These are phyloP conservation scores for Globisporangium canariense DNA, from an alignment of 352 stramenopile species.

Conservation along the genomic window DNA sequence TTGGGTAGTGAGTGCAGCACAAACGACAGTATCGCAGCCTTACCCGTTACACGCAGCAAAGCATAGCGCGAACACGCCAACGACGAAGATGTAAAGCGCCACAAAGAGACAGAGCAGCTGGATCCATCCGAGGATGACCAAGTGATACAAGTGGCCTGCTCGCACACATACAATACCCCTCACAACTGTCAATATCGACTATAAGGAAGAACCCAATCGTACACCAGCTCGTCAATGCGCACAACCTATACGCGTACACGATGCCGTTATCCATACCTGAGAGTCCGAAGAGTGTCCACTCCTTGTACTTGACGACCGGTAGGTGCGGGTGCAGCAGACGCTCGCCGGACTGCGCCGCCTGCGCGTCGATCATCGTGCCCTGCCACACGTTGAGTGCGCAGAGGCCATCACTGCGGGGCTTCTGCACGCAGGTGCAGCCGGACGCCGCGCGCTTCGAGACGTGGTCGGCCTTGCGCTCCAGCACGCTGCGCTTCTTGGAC, in stretches of 20 bases:
- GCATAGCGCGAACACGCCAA: conserved; percentile 45
- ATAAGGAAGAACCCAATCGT: no score
- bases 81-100: conserved; percentile 41
- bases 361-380: conserved; percentile 43
- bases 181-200: no score
- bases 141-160: conserved; percentile 42
- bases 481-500: conserved; percentile 33
- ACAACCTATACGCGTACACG: no score
- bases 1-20: neutral
- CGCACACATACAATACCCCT: neutral
- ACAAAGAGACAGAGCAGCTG: conserved; percentile 43
- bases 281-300: conserved; percentile 30
- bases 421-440: conserved; percentile 32
- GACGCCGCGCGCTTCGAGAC: neutral
- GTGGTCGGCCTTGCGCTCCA: no score
- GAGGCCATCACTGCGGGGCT: conserved; percentile 29
- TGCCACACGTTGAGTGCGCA: conserved; percentile 56
- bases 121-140: conserved; percentile 43
- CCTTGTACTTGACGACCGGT: conserved; percentile 47
- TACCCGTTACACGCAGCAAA: conserved; percentile 42
- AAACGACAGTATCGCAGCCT: neutral
- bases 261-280: conserved; percentile 20
- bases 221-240: no score
- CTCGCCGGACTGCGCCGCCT: conserved; percentile 16
- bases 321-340: conserved; percentile 38